These are phyloP conservation scores for Bonia amplexicaulis DNA, from an alignment of 176 grass and related monocot species.

Conservation along the genomic window DNA sequence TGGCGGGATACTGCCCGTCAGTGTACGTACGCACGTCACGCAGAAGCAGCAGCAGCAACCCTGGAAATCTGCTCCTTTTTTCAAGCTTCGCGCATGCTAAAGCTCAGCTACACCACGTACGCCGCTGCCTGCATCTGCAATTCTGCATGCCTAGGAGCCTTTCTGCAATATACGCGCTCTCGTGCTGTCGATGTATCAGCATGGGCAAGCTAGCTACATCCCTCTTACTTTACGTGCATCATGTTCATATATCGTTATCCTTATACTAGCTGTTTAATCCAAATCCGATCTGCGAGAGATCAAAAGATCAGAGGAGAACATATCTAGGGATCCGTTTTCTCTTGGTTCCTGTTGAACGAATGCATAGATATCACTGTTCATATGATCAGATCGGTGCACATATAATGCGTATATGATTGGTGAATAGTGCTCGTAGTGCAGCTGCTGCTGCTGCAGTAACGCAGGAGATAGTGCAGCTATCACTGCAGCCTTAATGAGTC, in stretches of 20 bases:
- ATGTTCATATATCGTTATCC: neutral
- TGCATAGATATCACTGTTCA: neutral
- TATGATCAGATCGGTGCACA: neutral
- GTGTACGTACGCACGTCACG: neutral
- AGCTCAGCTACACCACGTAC: neutral
- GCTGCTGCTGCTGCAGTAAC: neutral
- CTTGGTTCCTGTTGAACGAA: neutral
- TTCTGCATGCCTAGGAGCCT: conserved; percentile 25
- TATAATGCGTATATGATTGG: conserved; percentile 51
- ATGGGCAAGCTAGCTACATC: neutral
- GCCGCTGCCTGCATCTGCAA: neutral
- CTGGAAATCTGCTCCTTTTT: conserved; percentile 6
- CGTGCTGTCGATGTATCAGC: neutral
- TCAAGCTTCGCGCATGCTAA: conserved; percentile 22
- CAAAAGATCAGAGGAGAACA: conserved; percentile 12
- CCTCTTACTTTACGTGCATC: neutral
- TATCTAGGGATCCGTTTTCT: conserved; percentile 35
- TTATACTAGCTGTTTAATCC: neutral
- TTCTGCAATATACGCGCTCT: neutral
- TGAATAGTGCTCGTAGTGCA: conserved; percentile 13
- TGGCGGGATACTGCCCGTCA: neutral
- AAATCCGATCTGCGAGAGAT: neutral
- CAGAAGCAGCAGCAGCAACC: neutral
- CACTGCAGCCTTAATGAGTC: neutral
- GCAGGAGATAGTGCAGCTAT: neutral